Evolutionary conservation across 176 grass and related monocot species (phyloP).

Genomic region (Eleusine coracana): DNA sequence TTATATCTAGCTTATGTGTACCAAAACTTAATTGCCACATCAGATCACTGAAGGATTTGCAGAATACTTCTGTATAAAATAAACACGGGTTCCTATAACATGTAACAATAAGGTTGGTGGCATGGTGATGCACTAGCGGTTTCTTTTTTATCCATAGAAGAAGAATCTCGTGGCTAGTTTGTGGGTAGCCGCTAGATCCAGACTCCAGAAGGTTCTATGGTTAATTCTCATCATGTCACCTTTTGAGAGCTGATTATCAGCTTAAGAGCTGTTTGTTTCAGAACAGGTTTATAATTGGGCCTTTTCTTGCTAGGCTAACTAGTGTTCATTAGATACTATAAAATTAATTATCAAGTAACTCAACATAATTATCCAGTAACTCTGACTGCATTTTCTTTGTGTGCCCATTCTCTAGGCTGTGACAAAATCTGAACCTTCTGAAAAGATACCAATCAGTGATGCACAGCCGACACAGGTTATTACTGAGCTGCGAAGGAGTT

Average conservation of each 20-base stretch:
- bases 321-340: neutral
- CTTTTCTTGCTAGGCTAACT: neutral
- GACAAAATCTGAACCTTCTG: slow-evolving; percentile 62
- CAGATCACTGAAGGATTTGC: neutral
- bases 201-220: neutral
- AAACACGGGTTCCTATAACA: neutral
- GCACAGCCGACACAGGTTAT: slow-evolving; percentile 78
- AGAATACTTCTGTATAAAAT: slow-evolving; percentile 22
- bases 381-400: neutral
- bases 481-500: slow-evolving; percentile 78
- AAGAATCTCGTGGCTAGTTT: neutral
- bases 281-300: neutral
- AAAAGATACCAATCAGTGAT: slow-evolving; percentile 45
- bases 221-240: neutral
- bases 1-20: neutral
- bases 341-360: neutral
- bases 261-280: neutral
- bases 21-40: neutral
- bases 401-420: slow-evolving; percentile 48
- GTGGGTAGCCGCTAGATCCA: neutral
- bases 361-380: neutral
- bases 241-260: neutral
- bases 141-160: neutral
- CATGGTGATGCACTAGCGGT: neutral
- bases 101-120: neutral